Base-by-base conservation (phyloP, 192 early-diverging fungal genomes). In the Podila minutissima region DNA sequence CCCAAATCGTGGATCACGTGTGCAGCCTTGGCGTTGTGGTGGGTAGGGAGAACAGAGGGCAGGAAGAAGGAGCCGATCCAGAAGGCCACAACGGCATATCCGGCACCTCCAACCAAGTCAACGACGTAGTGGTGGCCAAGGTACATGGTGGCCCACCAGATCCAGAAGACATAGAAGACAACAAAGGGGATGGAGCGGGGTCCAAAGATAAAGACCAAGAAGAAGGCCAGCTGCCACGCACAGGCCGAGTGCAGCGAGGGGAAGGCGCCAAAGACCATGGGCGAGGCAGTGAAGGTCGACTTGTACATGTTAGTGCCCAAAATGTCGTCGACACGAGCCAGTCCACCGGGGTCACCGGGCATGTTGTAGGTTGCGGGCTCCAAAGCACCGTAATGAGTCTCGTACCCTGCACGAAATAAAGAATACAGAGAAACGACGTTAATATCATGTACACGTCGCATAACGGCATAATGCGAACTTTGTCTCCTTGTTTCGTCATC, bases 71-170 rank as follows among this genome's bases (percentile, higher is more conserved):
- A 83, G 3, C 86, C 84, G 29, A 83, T 64, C 62, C 78, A 88
- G 62, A 89, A 93, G 8, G 87, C 83, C 19, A 91, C 83, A 10
- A 87, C 75, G 7, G 92, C 88, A 77, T 92, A 93, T 29, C 92
- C 72, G 32, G 84, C 84, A 8, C 92, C 92, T 49, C 89, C 92
- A 29, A 91, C 83, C 19, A 94, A 66, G 74, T 94, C 93, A 51
- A 91, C 86, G 69, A 94, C 87, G 73, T 94, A 94, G 69, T 94
- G 92, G 69, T 93, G 93, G 1, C 88, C 88, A 9, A 93, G 76
- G 72, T 94, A 94, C 89, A 93, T 93, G 69, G 92, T 93, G 0
- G 91, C 88, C 92, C 90, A 92, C 93, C 93, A 94, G 71, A 93
- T 90, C 92, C 92, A 92, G 62, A 89, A 82, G 13, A 89, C 86